These are phyloP conservation scores for Vickermania spadyakhi DNA, from an alignment of 208 protist species.

Conservation along the genomic window DNA sequence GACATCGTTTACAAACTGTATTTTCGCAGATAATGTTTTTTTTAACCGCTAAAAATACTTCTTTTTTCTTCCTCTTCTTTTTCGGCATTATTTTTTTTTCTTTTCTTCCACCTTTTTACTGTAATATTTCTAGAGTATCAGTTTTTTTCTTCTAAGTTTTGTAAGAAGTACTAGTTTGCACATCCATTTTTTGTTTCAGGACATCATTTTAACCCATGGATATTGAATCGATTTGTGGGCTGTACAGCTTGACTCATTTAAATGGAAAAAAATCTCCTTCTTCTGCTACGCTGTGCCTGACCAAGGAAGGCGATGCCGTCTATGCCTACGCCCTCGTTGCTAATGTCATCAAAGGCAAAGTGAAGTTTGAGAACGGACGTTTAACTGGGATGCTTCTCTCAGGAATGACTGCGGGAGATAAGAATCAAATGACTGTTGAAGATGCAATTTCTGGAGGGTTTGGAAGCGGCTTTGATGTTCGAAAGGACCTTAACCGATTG, in stretches of 20 bases:
- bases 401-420: conserved; percentile 23
- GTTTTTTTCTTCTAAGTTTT: conserved; percentile 1
- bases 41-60: too few species aligned
- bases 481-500: conserved; percentile 20
- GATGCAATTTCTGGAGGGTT: conserved; percentile 31
- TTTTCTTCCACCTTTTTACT: too few species aligned
- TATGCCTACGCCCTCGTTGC: conserved; percentile 22
- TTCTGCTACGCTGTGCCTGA: conserved; percentile 24
- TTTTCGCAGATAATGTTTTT: too few species aligned
- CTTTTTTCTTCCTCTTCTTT: too few species aligned
- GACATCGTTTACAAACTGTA: too few species aligned
- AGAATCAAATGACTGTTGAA: conserved; percentile 41
- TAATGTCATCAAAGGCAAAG: conserved; percentile 35
- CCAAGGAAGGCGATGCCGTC: conserved; percentile 18
- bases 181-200: not conserved
- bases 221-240: conserved; percentile 38
- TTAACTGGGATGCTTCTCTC: conserved; percentile 29
- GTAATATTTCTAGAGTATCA: too few species aligned
- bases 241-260: conserved; percentile 37
- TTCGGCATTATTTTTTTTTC: too few species aligned
- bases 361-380: conserved; percentile 18
- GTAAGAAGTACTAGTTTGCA: not conserved
- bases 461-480: conserved; percentile 28
- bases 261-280: conserved; percentile 19
- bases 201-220: too few species aligned